Evolutionary conservation across 2,329 filamentous ascomycete species (phyloP).

Genomic region (Epichloe amarillans): DNA sequence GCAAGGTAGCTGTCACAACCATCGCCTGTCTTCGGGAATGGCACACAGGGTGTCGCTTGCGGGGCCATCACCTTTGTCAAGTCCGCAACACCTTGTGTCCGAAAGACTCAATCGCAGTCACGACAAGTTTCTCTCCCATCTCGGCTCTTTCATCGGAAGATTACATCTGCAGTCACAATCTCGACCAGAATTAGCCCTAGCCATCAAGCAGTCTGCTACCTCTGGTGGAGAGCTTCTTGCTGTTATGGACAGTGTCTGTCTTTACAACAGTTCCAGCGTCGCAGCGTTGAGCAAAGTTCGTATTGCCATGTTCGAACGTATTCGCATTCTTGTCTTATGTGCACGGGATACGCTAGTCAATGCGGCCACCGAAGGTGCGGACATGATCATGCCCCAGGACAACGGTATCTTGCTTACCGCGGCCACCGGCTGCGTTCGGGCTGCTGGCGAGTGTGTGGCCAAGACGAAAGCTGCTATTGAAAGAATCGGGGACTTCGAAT

Average conservation of each 20-base stretch:
- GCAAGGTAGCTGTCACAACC: slow-evolving; percentile 23
- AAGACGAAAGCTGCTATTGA: slow-evolving; percentile 79
- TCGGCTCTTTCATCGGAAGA: slow-evolving; percentile 83
- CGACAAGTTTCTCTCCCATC: slow-evolving; percentile 77
- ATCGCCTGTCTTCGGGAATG: slow-evolving; percentile 39
- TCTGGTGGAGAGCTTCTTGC: slow-evolving; percentile 69
- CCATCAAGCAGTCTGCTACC: slow-evolving; percentile 70
- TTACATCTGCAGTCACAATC: slow-evolving; percentile 89
- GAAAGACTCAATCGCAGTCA: slow-evolving; percentile 68
- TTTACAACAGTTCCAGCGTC: slow-evolving; percentile 57
- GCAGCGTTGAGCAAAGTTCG: slow-evolving; percentile 56
- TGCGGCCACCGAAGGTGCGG: slow-evolving; percentile 55
- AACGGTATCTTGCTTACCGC: slow-evolving; percentile 63
- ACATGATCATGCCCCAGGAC: slow-evolving; percentile 69
- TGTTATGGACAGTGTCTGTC: slow-evolving; percentile 70
- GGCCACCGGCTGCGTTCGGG: slow-evolving; percentile 77
- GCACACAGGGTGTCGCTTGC: slow-evolving; percentile 68
- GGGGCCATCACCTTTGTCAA: slow-evolving; percentile 48
- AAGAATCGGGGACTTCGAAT: slow-evolving; percentile 80
- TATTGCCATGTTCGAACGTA: slow-evolving; percentile 63
- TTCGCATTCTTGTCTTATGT: slow-evolving; percentile 67
- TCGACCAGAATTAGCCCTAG: slow-evolving; percentile 65
- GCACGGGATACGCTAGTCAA: slow-evolving; percentile 67
- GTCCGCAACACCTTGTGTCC: slow-evolving; percentile 65
- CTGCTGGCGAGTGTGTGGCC: slow-evolving; percentile 80